These are phyloP conservation scores for Phytophthora boehmeriae DNA, from an alignment of 352 stramenopile species.

Conservation along the genomic window DNA sequence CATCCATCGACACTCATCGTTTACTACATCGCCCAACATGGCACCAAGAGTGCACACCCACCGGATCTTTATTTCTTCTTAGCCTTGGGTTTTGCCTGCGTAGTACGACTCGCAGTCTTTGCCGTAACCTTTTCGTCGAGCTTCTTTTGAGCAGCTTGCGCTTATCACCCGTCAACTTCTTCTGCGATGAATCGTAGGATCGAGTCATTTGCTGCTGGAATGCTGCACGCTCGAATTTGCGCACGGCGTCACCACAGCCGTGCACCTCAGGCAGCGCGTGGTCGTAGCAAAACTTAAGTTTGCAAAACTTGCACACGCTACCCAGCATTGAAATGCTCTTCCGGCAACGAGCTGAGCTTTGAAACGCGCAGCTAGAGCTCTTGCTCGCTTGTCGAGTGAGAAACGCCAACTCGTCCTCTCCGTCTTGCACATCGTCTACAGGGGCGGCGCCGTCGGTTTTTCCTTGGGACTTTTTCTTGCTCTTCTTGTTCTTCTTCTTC, in stretches of 20 bases:
- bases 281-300: constrained; percentile 86
- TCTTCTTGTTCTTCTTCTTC: constrained; percentile 56
- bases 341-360: constrained; percentile 50
- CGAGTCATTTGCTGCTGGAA: constrained; percentile 51
- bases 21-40: neutral
- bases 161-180: constrained; percentile 57
- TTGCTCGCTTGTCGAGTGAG: constrained; percentile 63
- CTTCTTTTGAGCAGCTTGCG: constrained; percentile 78
- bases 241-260: constrained; percentile 74
- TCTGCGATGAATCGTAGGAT: constrained; percentile 17
- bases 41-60: neutral
- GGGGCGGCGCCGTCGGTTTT: constrained; percentile 28
- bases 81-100: constrained; percentile 50
- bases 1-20: neutral
- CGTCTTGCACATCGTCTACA: constrained; percentile 40
- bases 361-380: constrained; percentile 61
- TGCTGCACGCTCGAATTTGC: constrained; percentile 55
- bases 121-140: constrained; percentile 66
- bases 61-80: constrained; percentile 51
- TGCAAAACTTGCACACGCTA: constrained; percentile 83
- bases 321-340: constrained; percentile 68
- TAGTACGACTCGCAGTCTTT: constrained; percentile 49
- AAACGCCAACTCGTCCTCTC: constrained; percentile 77
- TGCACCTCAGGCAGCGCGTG: constrained; percentile 80
- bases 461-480: constrained; percentile 50